Conservation (phyloP, 306 rosid genomes). For the Dryas alaskensis region DNA sequence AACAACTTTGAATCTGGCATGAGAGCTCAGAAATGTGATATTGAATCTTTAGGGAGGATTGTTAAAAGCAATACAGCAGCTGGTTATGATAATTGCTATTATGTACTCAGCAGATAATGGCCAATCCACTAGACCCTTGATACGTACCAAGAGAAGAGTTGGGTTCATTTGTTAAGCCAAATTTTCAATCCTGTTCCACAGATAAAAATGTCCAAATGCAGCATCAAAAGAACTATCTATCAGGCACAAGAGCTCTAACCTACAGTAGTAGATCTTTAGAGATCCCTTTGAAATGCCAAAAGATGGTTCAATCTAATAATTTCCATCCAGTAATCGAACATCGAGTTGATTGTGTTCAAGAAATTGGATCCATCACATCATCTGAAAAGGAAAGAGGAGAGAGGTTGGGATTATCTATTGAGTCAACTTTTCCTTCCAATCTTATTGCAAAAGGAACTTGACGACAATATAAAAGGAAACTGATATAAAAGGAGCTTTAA, state of each 20-base stretch:
- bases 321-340: not conserved
- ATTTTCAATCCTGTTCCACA: constrained; percentile 9
- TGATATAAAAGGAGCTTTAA: no score
- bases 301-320: not conserved
- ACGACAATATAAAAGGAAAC: no score
- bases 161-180: constrained; percentile 2
- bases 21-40: not conserved
- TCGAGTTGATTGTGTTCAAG: constrained; percentile 14
- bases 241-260: not conserved
- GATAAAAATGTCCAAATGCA: constrained; percentile 1
- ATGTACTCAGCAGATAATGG: not conserved
- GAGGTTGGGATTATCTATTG: constrained; percentile 10
- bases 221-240: constrained; percentile 10
- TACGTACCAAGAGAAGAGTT: not conserved
- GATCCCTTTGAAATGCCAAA: constrained; percentile 2
- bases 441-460: not conserved
- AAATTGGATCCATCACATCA: constrained; percentile 11
- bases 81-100: constrained; percentile 13
- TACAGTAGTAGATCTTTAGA: constrained; percentile 9
- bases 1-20: constrained; percentile 10
- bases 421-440: constrained; percentile 5
- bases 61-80: constrained; percentile 5
- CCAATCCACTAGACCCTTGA: not conserved
- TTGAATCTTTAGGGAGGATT: constrained; percentile 4
- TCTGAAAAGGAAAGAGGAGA: constrained; percentile 12